Conservation (phyloP, 2,329 filamentous ascomycete species). For the Graphium sp. region DNA sequence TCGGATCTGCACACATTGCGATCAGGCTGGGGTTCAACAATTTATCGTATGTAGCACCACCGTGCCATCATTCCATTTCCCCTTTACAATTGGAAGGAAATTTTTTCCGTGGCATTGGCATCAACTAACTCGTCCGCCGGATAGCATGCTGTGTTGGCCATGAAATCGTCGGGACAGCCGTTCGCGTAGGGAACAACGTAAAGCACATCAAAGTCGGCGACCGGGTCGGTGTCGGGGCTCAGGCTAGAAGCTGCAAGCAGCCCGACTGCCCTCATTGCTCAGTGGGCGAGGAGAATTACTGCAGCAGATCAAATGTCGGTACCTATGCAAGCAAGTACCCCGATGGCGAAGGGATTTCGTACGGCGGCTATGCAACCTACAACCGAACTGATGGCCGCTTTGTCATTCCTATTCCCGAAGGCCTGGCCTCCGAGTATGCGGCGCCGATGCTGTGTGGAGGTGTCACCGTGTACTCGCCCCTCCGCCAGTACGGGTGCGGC, state of each 20-base stretch:
- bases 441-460: conserved; percentile 58
- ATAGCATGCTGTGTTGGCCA: conserved; percentile 40
- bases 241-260: conserved; percentile 34
- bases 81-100: too few relatives aligned
- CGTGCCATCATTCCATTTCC: not conserved
- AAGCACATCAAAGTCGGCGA: conserved; percentile 40
- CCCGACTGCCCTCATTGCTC: conserved; percentile 24
- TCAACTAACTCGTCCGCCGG: too few relatives aligned
- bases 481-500: conserved; percentile 44
- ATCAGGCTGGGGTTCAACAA: conserved; percentile 30
- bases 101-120: too few relatives aligned
- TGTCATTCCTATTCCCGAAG: conserved; percentile 26
- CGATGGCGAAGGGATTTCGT: conserved; percentile 19
- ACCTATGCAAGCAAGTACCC: conserved; percentile 37
- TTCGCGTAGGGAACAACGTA: conserved; percentile 31
- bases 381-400: conserved; percentile 25
- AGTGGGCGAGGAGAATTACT: conserved; percentile 23
- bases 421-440: conserved; percentile 19
- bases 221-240: conserved; percentile 46
- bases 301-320: conserved; percentile 17
- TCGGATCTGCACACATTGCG: conserved; percentile 41
- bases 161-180: conserved; percentile 44
- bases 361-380: conserved; percentile 31
- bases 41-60: conserved; percentile 16
- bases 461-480: conserved; percentile 48